Base-by-base conservation (phyloP, 2,329 filamentous ascomycete genomes). In the Phialophora chinensis region DNA sequence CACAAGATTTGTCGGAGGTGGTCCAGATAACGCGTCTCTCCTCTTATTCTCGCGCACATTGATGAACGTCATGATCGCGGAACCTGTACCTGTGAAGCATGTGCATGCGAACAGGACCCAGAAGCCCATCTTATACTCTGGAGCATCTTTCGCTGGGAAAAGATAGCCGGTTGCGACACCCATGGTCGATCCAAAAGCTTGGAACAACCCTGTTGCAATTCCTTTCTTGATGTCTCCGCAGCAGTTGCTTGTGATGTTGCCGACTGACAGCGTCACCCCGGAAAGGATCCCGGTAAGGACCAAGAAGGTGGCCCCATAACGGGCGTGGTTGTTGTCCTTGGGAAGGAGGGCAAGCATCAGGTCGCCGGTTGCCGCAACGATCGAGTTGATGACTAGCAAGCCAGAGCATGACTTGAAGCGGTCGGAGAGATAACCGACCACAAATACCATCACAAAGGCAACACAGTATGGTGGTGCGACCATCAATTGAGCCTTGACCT, bases 401-500 rank as follows among this genome's bases (percentile, higher is more conserved):
- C 65, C 65, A 8, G 65, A 66, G 44, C 65, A 66, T 10, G 65
- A 66, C 17, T 55, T 53, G 54, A 63, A 56, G 7, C 61, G 65
- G 56, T 63, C 65, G 10, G 65, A 63, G 12, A 66, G 60, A 35
- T 63, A 63, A 17, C 65, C 65, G 7, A 66, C 65, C 38, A 66
- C 65, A 38, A 63, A 66, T 25, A 64, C 60, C 65, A 66, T 63
- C 25, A 64, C 65, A 35, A 66, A 63, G 1, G 65, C 65, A 11
- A 66, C 65, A 49, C 60, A 63, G 35, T 55, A 66, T 25, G 65
- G 65, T 27, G 65, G 65, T 10, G 65, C 65, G n/a, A 60, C 55
- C 65, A 66, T 66, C 44, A 69, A 38, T 20, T 67, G 67, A 4
- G 65, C 66, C 38, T 64, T 61, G 52, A 69, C 61, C 90, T 0